Evolutionary conservation across 768 basidiomycete genomes (phyloP), one percentile per base, ranked within the genome.

Genomic region (Royoungia palumana): DNA sequence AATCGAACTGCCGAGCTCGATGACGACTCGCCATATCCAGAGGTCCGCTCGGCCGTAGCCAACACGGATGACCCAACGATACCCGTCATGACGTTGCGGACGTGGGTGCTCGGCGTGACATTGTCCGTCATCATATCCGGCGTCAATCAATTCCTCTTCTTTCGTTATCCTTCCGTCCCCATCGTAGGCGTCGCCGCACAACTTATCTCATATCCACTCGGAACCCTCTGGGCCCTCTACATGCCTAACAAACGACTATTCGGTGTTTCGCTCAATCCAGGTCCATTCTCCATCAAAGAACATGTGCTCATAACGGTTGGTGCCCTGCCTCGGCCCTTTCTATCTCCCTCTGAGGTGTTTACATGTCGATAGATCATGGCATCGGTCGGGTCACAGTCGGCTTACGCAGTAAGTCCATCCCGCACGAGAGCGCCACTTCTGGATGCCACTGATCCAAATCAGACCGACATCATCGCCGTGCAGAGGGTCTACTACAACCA

Each of bases 81-180:
- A 51, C 78, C 80, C 8, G 78, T 76, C 8, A 72, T 71, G 30
- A 88, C 87, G 0, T 37, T 89, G 36, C 82, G 88, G 28, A 77
- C 81, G 4, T 88, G 85, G 85, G 66, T 76, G 6, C 73, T 94
- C 39, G 93, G 94, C 41, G 47, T 92, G 14, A 53, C 78, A 28
- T 88, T 80, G 76, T 77, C 87, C 5, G 77, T 88, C 30, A 54
- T 89, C 59, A 74, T 82, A 45, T 73, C 82, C 5, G 82, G 80
- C 21, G 65, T 83, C 43, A 87, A 89, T 59, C 87, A 86, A 52
- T 85, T 87, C 70, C 84, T 87, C 69, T 84, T 79, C 74, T 87
- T 88, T 68, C 82, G 85, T 14, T 85, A 80, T 59, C 87, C 88
- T 4, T 76, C 76, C 27, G 81, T 89, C 12, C 70, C 72, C 20